Percentiles rank a stretch among this genome's conserved stretches.
Evolutionary conservation across 1,139 yeast genomes (phyloP).

Genomic region (Hansenula lynferdii): DNA sequence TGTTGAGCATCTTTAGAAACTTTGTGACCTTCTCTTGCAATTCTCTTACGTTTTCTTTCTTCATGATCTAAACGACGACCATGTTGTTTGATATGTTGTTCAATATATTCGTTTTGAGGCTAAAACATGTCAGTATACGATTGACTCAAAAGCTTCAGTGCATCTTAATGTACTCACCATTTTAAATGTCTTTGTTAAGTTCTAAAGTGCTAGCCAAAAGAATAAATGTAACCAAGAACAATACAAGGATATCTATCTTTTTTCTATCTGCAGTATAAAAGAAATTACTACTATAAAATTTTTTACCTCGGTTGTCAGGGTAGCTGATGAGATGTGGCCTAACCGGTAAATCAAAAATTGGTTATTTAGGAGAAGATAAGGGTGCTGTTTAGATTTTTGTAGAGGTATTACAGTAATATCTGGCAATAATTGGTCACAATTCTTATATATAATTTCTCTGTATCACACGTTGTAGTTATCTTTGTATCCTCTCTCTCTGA

Average conservation of each 20-base stretch:
- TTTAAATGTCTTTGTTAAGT: no score
- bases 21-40: slow-evolving; percentile 95
- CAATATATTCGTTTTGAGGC: slow-evolving; percentile 99
- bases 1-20: slow-evolving; percentile 93
- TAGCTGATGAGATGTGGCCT: slow-evolving; percentile 2
- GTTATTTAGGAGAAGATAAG: no score
- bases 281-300: neutral
- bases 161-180: neutral
- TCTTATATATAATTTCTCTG: no score
- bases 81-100: slow-evolving; percentile 95
- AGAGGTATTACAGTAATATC: no score
- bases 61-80: slow-evolving; percentile 96
- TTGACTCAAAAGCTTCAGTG: neutral
- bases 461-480: no score
- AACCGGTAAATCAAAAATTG: no score
- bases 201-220: no score
- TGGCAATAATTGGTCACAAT: no score
- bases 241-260: no score
- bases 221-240: no score
- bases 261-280: no score
- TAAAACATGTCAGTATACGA: slow-evolving; percentile 1
- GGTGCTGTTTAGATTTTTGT: no score
- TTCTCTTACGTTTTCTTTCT: slow-evolving; percentile 91
- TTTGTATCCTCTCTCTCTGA: neutral
- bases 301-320: neutral